phyloP scores from a whole-genome alignment of 2,329 filamentous ascomycete genomes.

The Raffaelea deltoideospora region DNA sequence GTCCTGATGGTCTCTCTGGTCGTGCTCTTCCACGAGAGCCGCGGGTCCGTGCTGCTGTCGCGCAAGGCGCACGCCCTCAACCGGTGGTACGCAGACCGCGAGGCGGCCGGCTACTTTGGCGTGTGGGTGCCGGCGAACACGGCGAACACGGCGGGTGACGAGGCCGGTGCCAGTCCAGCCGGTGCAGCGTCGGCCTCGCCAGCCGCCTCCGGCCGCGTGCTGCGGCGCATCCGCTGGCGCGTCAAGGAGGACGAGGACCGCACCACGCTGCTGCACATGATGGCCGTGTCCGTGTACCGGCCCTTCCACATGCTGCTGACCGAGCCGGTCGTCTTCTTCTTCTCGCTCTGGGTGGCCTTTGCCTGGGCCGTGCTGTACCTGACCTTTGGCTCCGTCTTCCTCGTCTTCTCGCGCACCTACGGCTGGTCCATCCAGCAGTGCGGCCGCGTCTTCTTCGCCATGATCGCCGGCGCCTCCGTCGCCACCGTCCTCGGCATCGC shows the following conservation, averaged over 20 bases:
- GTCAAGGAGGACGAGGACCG: slow-evolving; percentile 67
- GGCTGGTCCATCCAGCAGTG: slow-evolving; percentile 51
- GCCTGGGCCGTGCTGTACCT: slow-evolving; percentile 82
- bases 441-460: slow-evolving; percentile 58
- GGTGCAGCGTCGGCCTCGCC: not conserved
- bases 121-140: slow-evolving; percentile 19
- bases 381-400: slow-evolving; percentile 64
- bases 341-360: slow-evolving; percentile 81
- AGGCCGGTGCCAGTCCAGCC: not conserved
- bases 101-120: slow-evolving; percentile 44
- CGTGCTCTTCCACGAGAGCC: slow-evolving; percentile 64
- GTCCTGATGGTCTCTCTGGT: slow-evolving; percentile 49
- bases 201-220: not conserved
- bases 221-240: slow-evolving; percentile 59
- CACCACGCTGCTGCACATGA: slow-evolving; percentile 50
- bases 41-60: slow-evolving; percentile 65
- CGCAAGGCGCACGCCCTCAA: slow-evolving; percentile 63
- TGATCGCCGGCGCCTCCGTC: slow-evolving; percentile 51
- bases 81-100: slow-evolving; percentile 60
- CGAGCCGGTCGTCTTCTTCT: slow-evolving; percentile 69
- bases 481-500: slow-evolving; percentile 55
- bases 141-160: not conserved
- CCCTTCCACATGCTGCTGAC: slow-evolving; percentile 67
- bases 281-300: slow-evolving; percentile 57
- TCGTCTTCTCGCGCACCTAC: slow-evolving; percentile 57